Base-by-base conservation (phyloP, 1,284 basidiomycete genomes). In the Porogramme epimiltina region DNA sequence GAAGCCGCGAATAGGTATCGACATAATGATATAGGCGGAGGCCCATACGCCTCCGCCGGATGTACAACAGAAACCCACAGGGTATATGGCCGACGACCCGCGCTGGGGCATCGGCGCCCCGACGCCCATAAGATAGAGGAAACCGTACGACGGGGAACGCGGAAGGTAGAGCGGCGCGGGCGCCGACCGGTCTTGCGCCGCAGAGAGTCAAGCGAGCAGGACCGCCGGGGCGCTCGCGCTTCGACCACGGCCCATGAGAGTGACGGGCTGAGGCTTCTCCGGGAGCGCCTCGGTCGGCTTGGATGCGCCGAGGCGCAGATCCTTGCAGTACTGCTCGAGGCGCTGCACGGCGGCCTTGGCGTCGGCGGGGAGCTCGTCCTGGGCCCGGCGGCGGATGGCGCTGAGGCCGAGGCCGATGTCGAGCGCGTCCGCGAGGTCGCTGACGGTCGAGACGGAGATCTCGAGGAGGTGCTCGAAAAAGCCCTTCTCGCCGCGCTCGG, bases 401-500 rank as follows among this genome's bases (percentile, higher is more conserved):
- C 16, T 20, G 5, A 25, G 19, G 34, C 54, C 57, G 10, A 55
- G 47, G 48, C 56, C 61, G 43, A 65, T 62, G 54, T 59, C 54
- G 49, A 60, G 54, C 49, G 59, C 62, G 45, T 66, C 66, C 36
- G 54, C 55, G 45, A 68, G 52, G 55, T 70, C 65, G 50, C 43
- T 58, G 45, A 69, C 66, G 42, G 66, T 61, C 46, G 58, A 52
- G 42, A 70, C 62, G 18, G 55, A 60, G 54, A 69, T 66, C 48
- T 63, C 57, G 44, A 60, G 55, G 55, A 70, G 61, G 51, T 63
- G 61, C 54, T 65, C 48, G 58, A 66, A 68, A 53, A 69, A 63
- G n/a, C 62, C 62, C 47, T 57, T 55, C 51, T 68, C 64, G 8
- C 79, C 79, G 34, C 75, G 74, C 59, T 76, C 75, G 15, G 75